phyloP scores from a whole-genome alignment of 2,329 filamentous ascomycete genomes.

The Daldinia eschscholtzii region DNA sequence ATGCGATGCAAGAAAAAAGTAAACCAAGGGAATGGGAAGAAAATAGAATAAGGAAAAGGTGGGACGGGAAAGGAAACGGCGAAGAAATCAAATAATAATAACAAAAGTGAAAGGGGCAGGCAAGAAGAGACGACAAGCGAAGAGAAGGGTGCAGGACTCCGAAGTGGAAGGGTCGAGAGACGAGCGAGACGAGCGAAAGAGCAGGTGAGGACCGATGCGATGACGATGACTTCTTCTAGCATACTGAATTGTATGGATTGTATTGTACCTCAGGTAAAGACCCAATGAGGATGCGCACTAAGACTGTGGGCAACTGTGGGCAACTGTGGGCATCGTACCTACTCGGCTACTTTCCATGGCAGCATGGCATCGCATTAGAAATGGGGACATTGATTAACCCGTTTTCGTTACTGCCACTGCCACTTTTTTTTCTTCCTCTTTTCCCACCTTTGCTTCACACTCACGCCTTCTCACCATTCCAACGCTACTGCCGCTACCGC shows the following conservation, averaged over 20 bases:
- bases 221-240: slow-evolving; percentile 42
- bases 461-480: slow-evolving; percentile 14
- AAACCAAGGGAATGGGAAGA: slow-evolving; percentile 29
- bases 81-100: slow-evolving; percentile 21
- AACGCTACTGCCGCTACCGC: neutral
- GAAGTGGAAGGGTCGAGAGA: slow-evolving; percentile 17
- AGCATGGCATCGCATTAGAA: slow-evolving; percentile 27
- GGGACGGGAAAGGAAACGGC: slow-evolving; percentile 17
- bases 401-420: slow-evolving; percentile 33
- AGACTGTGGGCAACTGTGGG: neutral
- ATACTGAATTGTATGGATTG: slow-evolving; percentile 36
- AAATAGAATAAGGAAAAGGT: slow-evolving; percentile 21
- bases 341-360: slow-evolving; percentile 13
- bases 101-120: slow-evolving; percentile 33
- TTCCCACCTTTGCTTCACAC: slow-evolving; percentile 12
- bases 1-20: slow-evolving; percentile 32
- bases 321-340: slow-evolving; percentile 14
- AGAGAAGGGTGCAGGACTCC: slow-evolving; percentile 26
- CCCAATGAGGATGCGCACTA: slow-evolving; percentile 27
- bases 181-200: slow-evolving; percentile 7
- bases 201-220: slow-evolving; percentile 34
- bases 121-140: slow-evolving; percentile 20
- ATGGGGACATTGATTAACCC: slow-evolving; percentile 31
- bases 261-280: slow-evolving; percentile 33
- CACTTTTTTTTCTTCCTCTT: neutral